Conservation (phyloP, 2,329 filamentous ascomycete species). For the Bipolaris bicolor region DNA sequence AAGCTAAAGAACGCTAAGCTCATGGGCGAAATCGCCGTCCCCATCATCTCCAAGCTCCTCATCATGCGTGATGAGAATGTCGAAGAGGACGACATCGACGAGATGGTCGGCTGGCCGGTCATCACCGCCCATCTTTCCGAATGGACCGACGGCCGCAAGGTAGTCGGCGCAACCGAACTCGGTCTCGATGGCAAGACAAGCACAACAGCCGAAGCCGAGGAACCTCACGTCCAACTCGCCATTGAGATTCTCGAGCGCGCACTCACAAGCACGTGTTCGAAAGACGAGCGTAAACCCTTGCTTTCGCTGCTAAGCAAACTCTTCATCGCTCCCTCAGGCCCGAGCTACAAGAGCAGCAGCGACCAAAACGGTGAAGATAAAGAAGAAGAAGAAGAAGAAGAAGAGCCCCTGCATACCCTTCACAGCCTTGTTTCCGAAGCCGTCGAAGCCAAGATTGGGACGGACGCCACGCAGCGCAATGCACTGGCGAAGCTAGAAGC, state of each 20-base stretch:
- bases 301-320: constrained; percentile 77
- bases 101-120: constrained; percentile 76
- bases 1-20: constrained; percentile 80
- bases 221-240: constrained; percentile 81
- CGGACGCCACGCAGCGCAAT: constrained; percentile 60
- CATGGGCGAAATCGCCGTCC: constrained; percentile 76
- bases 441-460: constrained; percentile 57
- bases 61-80: constrained; percentile 67
- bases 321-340: constrained; percentile 68
- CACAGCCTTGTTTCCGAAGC: constrained; percentile 56
- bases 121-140: constrained; percentile 86
- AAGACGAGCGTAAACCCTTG: constrained; percentile 80
- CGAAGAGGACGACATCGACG: constrained; percentile 71
- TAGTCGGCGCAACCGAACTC: constrained; percentile 63
- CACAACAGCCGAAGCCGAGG: constrained; percentile 66
- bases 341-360: constrained; percentile 35
- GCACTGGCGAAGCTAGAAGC: constrained; percentile 61
- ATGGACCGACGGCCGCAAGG: constrained; percentile 92
- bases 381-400: constrained; percentile 34
- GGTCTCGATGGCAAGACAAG: constrained; percentile 59
- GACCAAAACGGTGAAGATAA: constrained; percentile 14
- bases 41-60: constrained; percentile 73
- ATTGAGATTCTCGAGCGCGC: constrained; percentile 77
- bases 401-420: constrained; percentile 37
- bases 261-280: constrained; percentile 66